A percentile compares a stretch with the other conserved stretches of the same genome.
Evolutionary conservation across 140 eudicot genomes (phyloP).

Genomic region (Bidens hawaiensis): DNA sequence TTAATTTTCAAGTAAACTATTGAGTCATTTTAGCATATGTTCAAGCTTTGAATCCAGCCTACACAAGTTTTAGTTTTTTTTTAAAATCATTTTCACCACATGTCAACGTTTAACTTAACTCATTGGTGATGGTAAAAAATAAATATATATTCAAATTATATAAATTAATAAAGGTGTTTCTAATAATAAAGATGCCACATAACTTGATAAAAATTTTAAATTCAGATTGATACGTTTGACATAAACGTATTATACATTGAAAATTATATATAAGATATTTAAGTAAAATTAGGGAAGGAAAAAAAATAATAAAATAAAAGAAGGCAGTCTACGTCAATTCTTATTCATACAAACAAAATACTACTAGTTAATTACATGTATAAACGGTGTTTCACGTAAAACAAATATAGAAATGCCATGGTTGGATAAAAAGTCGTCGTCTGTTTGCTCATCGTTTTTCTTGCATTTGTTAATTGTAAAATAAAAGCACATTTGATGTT

Average conservation of each 20-base stretch:
- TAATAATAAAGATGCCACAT: no score
- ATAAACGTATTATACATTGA: no score
- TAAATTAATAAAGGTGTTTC: no score
- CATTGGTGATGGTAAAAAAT: no score
- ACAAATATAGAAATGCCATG: slow-evolving; percentile 6
- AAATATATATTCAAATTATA: no score
- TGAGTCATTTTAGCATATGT: not conserved
- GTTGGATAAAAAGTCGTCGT: slow-evolving; percentile 16
- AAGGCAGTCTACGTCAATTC: not conserved
- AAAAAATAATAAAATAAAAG: no score
- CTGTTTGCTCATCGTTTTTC: slow-evolving; percentile 10
- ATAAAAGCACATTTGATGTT: not conserved
- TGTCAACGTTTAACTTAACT: no score
- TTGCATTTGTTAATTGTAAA: not conserved
- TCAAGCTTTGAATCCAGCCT: no score
- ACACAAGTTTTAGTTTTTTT: no score
- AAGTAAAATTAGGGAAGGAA: not conserved
- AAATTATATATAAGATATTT: not conserved
- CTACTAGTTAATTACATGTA: not conserved
- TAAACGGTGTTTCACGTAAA: not conserved
- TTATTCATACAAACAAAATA: not conserved
- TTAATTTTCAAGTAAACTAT: not conserved
- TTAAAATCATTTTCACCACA: no score
- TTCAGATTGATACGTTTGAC: no score
- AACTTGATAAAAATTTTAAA: no score